Evolutionary conservation across 345 rosid species (phyloP), one percentile per base, ranked within the genome.

Genomic region (Bruguiera parviflora): DNA sequence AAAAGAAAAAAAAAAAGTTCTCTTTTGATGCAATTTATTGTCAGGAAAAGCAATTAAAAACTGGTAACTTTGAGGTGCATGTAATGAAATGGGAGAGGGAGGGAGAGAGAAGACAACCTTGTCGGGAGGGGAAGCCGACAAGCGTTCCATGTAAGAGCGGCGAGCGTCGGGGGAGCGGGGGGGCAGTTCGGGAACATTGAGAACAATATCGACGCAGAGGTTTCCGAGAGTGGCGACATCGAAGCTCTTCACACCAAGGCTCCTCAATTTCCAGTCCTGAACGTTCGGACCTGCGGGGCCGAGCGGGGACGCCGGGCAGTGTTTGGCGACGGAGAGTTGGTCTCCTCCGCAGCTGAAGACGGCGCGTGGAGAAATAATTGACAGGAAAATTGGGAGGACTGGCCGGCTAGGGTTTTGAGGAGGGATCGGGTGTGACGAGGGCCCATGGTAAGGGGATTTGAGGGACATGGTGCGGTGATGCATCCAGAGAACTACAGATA

Each of bases 121-220:
- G 73, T 95, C 91, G 1, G 98, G 99, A 2, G 93, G 96, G 61
- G 88, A 88, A 55, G 86, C 71, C n/a, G 96, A 79, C 39, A 90
- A 67, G 57, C 76, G 78, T 24, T 87, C 93, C 96, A 90, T 92
- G 69, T 83, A 81, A 28, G 89, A 91, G 71, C 73, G 80, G 68
- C 93, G 86, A 58, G 79, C 87, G 3, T 67, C 80, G 6, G 63
- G 79, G 5, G 90, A 75, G 19, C 81, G 81, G 9, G 96, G 96
- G 8, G 99, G 99, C 80, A 95, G 72, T 69, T 85, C 67, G 61
- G 87, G 87, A 80, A 95, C 96, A 64, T 80, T 80, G 76, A 95
- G 96, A 57, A 95, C 92, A 65, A 95, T 84, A 80, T 95, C 99
- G 29, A 95, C 94, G 71, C 98, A 95, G 75, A 92, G 97, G 81